Conservation (phyloP, 352 stramenopile genomes). For the Nothophytophthora sp. region DNA sequence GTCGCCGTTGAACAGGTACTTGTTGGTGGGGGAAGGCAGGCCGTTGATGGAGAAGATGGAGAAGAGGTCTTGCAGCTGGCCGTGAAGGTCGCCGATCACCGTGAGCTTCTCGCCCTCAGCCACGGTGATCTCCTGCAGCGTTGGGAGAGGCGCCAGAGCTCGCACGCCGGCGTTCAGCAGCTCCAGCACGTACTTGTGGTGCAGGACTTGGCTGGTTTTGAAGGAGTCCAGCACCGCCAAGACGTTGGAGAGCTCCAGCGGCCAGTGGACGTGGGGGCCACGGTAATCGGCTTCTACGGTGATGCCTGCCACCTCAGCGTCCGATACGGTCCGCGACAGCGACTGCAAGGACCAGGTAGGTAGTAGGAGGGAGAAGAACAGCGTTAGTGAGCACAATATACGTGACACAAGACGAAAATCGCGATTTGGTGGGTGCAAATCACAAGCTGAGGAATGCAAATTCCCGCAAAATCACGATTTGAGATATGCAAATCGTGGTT, state of each 20-base stretch:
- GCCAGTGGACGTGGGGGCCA: conserved; percentile 82
- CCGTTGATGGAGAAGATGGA: conserved; percentile 95
- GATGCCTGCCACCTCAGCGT: conserved; percentile 55
- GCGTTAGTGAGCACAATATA: not conserved
- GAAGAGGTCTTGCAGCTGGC: conserved; percentile 95
- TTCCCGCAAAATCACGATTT: not conserved
- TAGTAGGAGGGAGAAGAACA: not conserved
- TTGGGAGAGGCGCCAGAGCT: conserved; percentile 62
- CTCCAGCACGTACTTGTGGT: conserved; percentile 92
- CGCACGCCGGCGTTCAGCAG: conserved; percentile 76
- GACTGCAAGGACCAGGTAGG: conserved; percentile 25
- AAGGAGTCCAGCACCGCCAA: conserved; percentile 91
- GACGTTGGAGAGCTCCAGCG: conserved; percentile 83
- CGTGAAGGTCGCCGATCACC: conserved; percentile 93
- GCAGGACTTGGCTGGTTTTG: conserved; percentile 85
- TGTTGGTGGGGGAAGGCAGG: conserved; percentile 88
- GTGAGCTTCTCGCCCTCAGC: conserved; percentile 90
- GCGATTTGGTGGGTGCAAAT: not conserved
- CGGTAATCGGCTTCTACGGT: conserved; percentile 62
- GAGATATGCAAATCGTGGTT: not conserved
- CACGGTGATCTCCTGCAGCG: conserved; percentile 87
- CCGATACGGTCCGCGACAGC: conserved; percentile 52
- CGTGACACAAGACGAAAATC: not conserved
- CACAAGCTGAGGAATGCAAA: no score
- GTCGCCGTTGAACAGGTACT: conserved; percentile 97